Conservation (phyloP, 2,329 filamentous ascomycete species). For the Exophiala aquamarina region DNA sequence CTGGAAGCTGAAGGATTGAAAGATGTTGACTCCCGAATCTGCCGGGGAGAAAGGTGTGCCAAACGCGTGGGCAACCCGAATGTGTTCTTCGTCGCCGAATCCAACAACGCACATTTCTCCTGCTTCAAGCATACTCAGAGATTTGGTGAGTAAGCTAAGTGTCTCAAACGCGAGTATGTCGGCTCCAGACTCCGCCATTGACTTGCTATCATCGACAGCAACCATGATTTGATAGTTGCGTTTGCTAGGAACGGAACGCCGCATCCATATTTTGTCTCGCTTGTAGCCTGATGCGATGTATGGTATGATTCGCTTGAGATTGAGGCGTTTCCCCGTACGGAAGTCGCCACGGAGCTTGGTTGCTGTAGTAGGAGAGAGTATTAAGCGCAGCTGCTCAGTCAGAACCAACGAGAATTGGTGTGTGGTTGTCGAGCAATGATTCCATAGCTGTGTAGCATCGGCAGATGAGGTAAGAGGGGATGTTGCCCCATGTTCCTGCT, state of each 20-base stretch:
- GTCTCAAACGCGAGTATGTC: slow-evolving; percentile 87
- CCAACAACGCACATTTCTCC: slow-evolving; percentile 90
- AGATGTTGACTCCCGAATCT: slow-evolving; percentile 77
- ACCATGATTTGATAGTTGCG: slow-evolving; percentile 96
- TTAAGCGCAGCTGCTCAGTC: slow-evolving; percentile 91
- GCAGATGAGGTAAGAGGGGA: slow-evolving; percentile 45
- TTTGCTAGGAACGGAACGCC: slow-evolving; percentile 85
- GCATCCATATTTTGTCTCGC: slow-evolving; percentile 99
- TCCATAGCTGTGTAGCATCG: slow-evolving; percentile 75
- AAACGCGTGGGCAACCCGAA: slow-evolving; percentile 84
- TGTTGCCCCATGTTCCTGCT: slow-evolving; percentile 23
- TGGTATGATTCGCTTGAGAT: slow-evolving; percentile 98
- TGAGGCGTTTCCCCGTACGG: slow-evolving; percentile 95
- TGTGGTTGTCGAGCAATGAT: slow-evolving; percentile 77
- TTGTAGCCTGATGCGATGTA: slow-evolving; percentile 99
- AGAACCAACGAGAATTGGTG: slow-evolving; percentile 83
- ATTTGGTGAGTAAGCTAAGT: slow-evolving; percentile 83
- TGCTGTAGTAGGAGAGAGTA: slow-evolving; percentile 88
- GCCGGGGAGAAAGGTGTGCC: slow-evolving; percentile 71
- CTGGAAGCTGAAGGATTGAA: slow-evolving; percentile 80
- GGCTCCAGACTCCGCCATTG: slow-evolving; percentile 81
- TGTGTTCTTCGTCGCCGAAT: slow-evolving; percentile 71
- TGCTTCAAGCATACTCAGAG: slow-evolving; percentile 87
- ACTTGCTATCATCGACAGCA: slow-evolving; percentile 91
- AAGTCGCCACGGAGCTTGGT: slow-evolving; percentile 97